Evolutionary conservation across 176 grass and related monocot genomes (phyloP).

Genomic region (Oryza longistaminata): DNA sequence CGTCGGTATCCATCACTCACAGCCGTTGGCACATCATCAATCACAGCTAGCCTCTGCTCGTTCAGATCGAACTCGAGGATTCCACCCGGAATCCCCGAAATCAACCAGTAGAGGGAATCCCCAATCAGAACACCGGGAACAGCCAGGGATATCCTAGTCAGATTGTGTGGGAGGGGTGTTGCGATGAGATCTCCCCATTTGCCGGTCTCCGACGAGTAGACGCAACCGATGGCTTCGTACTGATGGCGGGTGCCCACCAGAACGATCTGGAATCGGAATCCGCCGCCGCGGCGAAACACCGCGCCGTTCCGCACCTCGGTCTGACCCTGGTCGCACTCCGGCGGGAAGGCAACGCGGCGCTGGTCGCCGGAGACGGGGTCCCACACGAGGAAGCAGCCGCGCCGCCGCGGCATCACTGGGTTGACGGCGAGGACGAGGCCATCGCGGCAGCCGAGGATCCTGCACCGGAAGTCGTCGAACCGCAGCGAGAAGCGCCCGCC

Average conservation of each 20-base stretch:
- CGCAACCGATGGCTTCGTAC: background rate
- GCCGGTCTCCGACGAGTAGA: constrained; percentile 15
- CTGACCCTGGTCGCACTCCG: no score
- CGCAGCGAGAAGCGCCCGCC: background rate
- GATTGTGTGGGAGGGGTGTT: background rate
- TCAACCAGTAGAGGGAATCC: background rate
- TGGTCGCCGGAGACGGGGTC: background rate
- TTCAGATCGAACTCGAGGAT: background rate
- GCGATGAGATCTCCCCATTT: background rate
- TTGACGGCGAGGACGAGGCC: background rate
- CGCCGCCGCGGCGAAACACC: background rate
- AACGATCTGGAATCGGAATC: background rate
- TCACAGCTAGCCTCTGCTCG: background rate
- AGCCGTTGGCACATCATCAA: background rate
- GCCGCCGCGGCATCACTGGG: no score
- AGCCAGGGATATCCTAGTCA: no score
- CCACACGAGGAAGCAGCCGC: background rate
- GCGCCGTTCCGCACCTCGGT: background rate
- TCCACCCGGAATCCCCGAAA: background rate
- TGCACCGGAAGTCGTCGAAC: background rate
- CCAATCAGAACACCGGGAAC: background rate
- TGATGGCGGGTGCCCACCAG: background rate
- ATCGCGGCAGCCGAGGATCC: constrained; percentile 24
- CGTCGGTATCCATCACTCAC: background rate
- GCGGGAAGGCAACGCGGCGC: background rate